Evolutionary conservation across 1,284 basidiomycete species (phyloP).

Genomic region (Leccinum pallidistipes): DNA sequence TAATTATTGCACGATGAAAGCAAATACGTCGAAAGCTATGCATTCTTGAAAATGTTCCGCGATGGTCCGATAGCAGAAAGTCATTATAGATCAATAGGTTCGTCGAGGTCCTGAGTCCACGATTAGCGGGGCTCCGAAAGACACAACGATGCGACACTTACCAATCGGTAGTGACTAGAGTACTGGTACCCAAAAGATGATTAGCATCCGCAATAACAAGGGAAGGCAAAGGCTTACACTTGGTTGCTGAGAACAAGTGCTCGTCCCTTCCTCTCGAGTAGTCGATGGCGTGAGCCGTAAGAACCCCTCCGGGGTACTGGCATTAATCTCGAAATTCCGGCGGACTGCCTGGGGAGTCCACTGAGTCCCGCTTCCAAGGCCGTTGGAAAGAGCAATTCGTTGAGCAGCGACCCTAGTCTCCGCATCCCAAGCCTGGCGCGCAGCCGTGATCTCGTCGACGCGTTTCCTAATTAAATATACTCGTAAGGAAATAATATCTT

Average conservation of each 20-base stretch:
- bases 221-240: background rate
- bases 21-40: background rate
- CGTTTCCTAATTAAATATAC: conserved; percentile 10
- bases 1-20: background rate
- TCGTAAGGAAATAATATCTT: background rate
- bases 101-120: background rate
- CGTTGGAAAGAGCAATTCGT: background rate
- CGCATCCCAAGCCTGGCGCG: conserved; percentile 15
- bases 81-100: background rate
- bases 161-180: conserved; percentile 27
- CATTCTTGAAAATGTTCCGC: background rate
- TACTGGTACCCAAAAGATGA: conserved; percentile 13
- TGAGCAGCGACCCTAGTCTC: background rate
- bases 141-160: conserved; percentile 6
- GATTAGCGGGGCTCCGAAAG: background rate
- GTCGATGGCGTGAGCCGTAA: background rate
- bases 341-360: background rate
- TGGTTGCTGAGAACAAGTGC: background rate
- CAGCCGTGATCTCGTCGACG: conserved; percentile 22
- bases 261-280: background rate
- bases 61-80: background rate
- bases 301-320: background rate
- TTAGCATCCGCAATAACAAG: background rate
- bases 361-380: background rate
- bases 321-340: background rate